Conservation (phyloP, 352 stramenopile genomes). For the Phytophthora crassamura region DNA sequence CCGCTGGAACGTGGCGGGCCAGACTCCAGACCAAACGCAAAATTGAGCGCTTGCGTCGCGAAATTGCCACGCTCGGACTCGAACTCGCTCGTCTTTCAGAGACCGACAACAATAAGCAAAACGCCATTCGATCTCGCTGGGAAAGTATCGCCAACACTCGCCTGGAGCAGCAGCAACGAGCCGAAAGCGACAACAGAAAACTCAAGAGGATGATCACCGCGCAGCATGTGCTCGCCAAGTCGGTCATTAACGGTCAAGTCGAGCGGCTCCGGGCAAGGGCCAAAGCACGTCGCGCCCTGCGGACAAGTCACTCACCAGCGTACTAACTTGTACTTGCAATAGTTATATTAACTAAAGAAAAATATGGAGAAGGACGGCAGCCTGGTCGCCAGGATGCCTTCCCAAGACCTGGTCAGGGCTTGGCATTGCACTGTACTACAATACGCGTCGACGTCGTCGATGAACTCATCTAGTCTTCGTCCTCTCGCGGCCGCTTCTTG, state of each 20-base stretch:
- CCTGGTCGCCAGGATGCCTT: no score
- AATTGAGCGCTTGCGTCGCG: background rate
- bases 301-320: no score
- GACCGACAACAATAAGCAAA: background rate
- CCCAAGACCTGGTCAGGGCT: no score
- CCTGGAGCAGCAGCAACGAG: background rate
- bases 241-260: conserved; percentile 6
- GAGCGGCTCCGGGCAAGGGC: conserved; percentile 1
- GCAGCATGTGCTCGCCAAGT: conserved; percentile 5
- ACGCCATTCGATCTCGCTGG: background rate
- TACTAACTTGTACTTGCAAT: no score
- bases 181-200: conserved; percentile 12
- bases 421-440: no score
- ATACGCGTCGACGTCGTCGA: background rate
- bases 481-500: conserved; percentile 32
- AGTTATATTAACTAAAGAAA: no score
- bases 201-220: conserved; percentile 14
- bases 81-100: background rate
- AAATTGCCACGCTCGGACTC: background rate
- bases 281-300: background rate
- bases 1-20: no score
- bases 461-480: conserved; percentile 13
- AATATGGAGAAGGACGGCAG: no score
- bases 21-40: background rate
- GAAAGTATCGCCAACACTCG: background rate